These are phyloP conservation scores for Aeminium ludgeri DNA, from an alignment of 495 filamentous ascomycete genomes.

Conservation along the genomic window DNA sequence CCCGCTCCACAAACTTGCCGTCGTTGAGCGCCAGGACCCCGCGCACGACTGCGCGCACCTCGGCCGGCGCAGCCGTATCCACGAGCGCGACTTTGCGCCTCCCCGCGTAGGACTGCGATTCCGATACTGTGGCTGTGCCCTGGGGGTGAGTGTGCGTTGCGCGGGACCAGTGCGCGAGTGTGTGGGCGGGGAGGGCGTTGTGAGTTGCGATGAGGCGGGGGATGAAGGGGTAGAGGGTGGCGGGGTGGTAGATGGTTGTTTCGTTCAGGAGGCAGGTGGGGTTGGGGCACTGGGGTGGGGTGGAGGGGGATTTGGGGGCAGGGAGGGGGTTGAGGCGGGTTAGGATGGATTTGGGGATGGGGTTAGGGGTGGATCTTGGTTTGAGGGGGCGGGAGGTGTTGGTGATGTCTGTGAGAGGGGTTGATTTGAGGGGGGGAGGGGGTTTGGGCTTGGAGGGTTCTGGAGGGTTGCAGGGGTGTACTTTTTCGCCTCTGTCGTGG, in stretches of 20 bases:
- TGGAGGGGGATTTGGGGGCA: background rate
- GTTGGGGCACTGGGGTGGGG: background rate
- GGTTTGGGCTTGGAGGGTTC: background rate
- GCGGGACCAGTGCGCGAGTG: conserved; percentile 13
- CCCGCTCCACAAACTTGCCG: conserved; percentile 6
- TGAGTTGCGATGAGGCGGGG: conserved; percentile 5
- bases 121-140: conserved; percentile 1
- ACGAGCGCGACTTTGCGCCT: conserved; percentile 14
- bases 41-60: background rate
- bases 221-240: conserved; percentile 10
- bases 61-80: conserved; percentile 4
- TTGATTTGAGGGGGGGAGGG: too few species aligned
- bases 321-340: background rate
- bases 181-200: background rate
- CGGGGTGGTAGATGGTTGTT: conserved; percentile 12
- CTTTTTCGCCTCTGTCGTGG: background rate
- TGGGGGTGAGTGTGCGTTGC: conserved; percentile 1
- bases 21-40: conserved; percentile 4
- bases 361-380: background rate
- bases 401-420: conserved; percentile 15
- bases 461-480: background rate
- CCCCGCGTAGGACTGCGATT: conserved; percentile 13
- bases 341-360: background rate
- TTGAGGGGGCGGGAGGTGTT: conserved; percentile 4
- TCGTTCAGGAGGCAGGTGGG: conserved; percentile 8